A percentile compares a stretch with the other conserved stretches of the same genome.
These are phyloP conservation scores for Geotrichum carabidarum DNA, from an alignment of 1,139 yeast genomes.

Conservation along the genomic window DNA sequence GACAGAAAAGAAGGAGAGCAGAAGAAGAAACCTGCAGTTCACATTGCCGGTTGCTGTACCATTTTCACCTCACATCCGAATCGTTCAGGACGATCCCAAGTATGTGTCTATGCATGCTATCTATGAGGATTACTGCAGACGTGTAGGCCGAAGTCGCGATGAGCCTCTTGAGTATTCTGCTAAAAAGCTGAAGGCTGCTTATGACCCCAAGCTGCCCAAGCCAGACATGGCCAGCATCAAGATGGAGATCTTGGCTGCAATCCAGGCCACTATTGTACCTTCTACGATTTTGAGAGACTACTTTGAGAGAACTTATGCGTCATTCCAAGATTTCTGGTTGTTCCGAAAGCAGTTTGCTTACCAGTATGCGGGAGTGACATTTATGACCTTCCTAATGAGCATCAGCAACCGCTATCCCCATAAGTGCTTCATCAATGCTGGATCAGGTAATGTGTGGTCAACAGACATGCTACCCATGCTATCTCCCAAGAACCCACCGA, in stretches of 20 bases:
- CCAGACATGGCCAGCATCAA: constrained; percentile 86
- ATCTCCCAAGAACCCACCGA: constrained; percentile 65
- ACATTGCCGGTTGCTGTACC: constrained; percentile 92
- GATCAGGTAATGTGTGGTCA: constrained; percentile 88
- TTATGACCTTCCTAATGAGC: constrained; percentile 92
- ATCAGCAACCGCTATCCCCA: constrained; percentile 92
- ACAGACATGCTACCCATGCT: constrained; percentile 86
- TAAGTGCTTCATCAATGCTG: constrained; percentile 76
- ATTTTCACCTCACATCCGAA: constrained; percentile 87
- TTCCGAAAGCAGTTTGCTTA: constrained; percentile 94
- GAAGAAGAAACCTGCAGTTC: constrained; percentile 78
- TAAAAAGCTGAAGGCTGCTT: constrained; percentile 85
- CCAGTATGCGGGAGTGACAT: constrained; percentile 91
- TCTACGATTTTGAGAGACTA: constrained; percentile 73
- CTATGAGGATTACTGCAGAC: constrained; percentile 81
- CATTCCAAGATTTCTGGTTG: constrained; percentile 93
- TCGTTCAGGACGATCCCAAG: constrained; percentile 76
- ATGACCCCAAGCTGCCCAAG: constrained; percentile 84
- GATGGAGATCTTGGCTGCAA: constrained; percentile 84
- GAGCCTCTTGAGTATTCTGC: constrained; percentile 85
- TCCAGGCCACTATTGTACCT: constrained; percentile 84
- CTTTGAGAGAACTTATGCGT: constrained; percentile 58
- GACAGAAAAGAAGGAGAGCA: constrained; percentile 75
- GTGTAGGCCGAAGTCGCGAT: constrained; percentile 71
- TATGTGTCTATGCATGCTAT: constrained; percentile 78